phyloP scores from a whole-genome alignment of 805 yeast genomes.

The Candida sonorensis region DNA sequence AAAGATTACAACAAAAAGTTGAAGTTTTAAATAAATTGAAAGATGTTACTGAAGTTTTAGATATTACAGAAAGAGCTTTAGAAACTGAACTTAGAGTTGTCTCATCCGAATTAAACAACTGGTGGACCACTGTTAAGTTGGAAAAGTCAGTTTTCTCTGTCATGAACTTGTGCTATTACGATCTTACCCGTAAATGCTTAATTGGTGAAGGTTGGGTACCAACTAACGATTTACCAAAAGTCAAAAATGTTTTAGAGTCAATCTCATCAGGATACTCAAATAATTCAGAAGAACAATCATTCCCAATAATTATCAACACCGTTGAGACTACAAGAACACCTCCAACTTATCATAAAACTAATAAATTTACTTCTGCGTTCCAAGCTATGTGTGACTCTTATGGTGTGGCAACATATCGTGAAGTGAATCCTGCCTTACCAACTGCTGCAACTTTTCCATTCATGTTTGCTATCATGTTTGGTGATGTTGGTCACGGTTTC shows the following conservation, averaged over 20 bases:
- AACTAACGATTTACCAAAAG: slow-evolving; percentile 37
- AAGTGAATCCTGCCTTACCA: slow-evolving; percentile 93
- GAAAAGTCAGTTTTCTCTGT: slow-evolving; percentile 55
- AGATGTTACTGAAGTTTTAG: slow-evolving; percentile 44
- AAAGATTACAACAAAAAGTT: slow-evolving; percentile 31
- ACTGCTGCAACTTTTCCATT: slow-evolving; percentile 95
- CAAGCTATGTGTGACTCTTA: slow-evolving; percentile 93
- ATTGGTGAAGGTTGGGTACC: slow-evolving; percentile 79
- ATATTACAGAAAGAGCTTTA: slow-evolving; percentile 44
- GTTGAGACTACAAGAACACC: slow-evolving; percentile 80
- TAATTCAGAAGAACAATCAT: slow-evolving; percentile 15
- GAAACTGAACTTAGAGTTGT: slow-evolving; percentile 61
- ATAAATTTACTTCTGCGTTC: slow-evolving; percentile 89
- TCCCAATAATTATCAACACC: slow-evolving; percentile 37
- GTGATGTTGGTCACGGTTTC: slow-evolving; percentile 76
- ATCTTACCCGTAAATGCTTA: slow-evolving; percentile 54
- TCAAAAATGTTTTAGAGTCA: slow-evolving; percentile 39
- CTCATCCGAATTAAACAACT: slow-evolving; percentile 50
- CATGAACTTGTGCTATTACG: slow-evolving; percentile 63
- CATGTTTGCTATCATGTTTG: slow-evolving; percentile 81
- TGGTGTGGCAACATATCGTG: slow-evolving; percentile 89
- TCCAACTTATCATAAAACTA: slow-evolving; percentile 92
- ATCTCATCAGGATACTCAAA: slow-evolving; percentile 25
- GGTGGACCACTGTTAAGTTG: slow-evolving; percentile 48
- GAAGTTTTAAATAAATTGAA: slow-evolving; percentile 45